Evolutionary conservation across 495 filamentous ascomycete genomes (phyloP), one percentile per base, ranked within the genome.

Genomic region (Xylaria cubensis): DNA sequence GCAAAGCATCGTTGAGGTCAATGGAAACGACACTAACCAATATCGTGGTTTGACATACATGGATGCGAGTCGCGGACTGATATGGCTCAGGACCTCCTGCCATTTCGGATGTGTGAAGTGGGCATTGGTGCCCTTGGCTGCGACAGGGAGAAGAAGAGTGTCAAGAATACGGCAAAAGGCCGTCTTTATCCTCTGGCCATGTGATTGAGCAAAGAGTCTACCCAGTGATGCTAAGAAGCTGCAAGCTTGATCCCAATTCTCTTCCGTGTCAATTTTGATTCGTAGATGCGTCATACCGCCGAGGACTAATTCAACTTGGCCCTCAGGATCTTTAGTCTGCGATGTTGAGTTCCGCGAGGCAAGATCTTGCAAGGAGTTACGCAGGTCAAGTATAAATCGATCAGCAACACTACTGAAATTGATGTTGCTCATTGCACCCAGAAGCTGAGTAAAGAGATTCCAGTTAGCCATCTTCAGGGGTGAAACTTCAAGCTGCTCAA

Each of bases 361-460:
- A 69, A 94, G 85, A 5, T 94, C 91, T 74, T 90, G 90, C 67
- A 97, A 90, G 12, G 89, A 90, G 26, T 86, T 87, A 64, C 93
- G 91, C 5, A 99, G 87, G 78, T 98, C 95, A 26, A 80, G 80
- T 67, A 97, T 81, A 78, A 97, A 99, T 29, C 93, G 89, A 67
- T 90, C 88, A 32, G 92, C 88, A 39, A 99, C 95, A 72, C 89
- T 93, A 36, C 89, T 83, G 80, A 99, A 97, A 77, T 95, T 93
- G 73, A 93, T 88, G 65, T 91, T 92, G 80, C 96, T 97, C 94
- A 99, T 97, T 32, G 93, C 94, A 17, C 96, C 96, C 13, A 99
- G 85, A 21, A 98, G 83, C 76, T 97, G 94, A 32, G 92, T 91
- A 76, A 97, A 97, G 15, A 98, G 90, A 67, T 92, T 91, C 96